Conservation (phyloP, 495 filamentous ascomycete species). For the Amniculicola lignicola region DNA sequence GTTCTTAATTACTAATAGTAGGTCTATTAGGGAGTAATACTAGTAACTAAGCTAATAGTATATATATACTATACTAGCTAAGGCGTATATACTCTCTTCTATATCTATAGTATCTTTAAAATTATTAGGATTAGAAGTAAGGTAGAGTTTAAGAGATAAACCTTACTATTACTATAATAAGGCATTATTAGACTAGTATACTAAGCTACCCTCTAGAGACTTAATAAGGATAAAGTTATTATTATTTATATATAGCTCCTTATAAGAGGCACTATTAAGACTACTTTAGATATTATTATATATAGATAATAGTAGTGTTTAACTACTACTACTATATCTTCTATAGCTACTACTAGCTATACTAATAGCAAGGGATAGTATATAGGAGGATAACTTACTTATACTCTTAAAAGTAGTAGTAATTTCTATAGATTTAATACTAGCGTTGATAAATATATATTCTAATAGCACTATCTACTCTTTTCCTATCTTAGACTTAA, state of each 20-base stretch:
- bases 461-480: constrained; percentile 5
- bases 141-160: neutral
- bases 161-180: neutral
- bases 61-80: neutral
- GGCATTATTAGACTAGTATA: neutral
- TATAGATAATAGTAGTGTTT: constrained; percentile 9
- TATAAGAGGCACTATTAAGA: neutral
- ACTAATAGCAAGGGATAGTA: neutral
- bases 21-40: too few species aligned
- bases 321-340: neutral
- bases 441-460: constrained; percentile 5
- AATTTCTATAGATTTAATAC: constrained; percentile 4
- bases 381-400: constrained; percentile 7
- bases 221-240: neutral
- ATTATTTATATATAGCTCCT: neutral
- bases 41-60: neutral
- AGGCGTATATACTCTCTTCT: neutral
- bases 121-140: neutral
- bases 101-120: neutral
- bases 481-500: neutral
- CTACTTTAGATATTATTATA: neutral
- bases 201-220: neutral
- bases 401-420: constrained; percentile 4
- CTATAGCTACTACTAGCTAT: neutral
- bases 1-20: too few species aligned